Evolutionary conservation across 257 asterid genomes (phyloP), one percentile per base, ranked within the genome.

Genomic region (Forsythia suspensa): DNA sequence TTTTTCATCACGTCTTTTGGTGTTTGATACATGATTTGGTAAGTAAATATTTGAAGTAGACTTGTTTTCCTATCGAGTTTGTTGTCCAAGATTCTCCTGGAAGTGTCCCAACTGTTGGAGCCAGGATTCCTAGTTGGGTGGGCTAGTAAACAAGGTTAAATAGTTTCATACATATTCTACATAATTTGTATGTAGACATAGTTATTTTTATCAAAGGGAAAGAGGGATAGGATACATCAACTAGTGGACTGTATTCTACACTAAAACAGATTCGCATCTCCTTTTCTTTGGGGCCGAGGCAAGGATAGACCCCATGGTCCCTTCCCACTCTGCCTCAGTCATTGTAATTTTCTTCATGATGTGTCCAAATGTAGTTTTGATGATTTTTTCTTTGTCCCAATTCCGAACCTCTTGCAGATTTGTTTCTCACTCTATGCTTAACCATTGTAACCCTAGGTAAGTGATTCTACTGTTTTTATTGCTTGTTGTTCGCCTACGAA

Each of bases 101-200:
- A 52, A 42, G 21, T 81, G 24, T 43, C 18, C 18, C 70, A 38
- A 38, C 46, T 10, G 29, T 71, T 10, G 70, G 51, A 67, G 15
- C 15, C 9, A 40, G 43, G 80, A 55, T 48, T 61, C 72, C 44
- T 24, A 38, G n/a, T 70, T 55, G 40, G 77, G 72, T 42, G 70
- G 77, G 67, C 66, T 74, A 51, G 59, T 15, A 51, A 51, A 57
- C 73, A 18, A 34, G 6, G 36, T 80, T 10, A 52, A 24, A 5
- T 51, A 51, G 21, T 51, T 51, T 51, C 61, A 16, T 51, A 51
- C 20, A 51, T 16, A 51, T 51, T 43, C 12, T 59, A 46, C 75
- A 66, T 16, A 43, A 48, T 61, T 48, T 81, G 70, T 29, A 70
- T 11, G 52, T 71, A 7, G 72, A 46, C n/a, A 72, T 44, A 38